Evolutionary conservation across 805 yeast genomes (phyloP).

Genomic region (Wickerhamiella hasegawae): DNA sequence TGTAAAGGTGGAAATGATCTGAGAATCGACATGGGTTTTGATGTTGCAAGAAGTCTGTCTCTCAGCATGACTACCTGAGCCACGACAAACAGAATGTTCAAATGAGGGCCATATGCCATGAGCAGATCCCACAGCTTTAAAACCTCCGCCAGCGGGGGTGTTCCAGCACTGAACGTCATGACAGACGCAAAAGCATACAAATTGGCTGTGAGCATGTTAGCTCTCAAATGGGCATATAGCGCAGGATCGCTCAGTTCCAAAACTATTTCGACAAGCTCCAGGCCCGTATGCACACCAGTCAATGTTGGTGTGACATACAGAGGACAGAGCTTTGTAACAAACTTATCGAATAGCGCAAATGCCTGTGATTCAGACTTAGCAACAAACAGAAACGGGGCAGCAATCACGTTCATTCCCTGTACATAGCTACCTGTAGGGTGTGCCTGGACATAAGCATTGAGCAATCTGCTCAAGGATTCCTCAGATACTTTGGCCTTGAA

Average conservation of each 20-base stretch:
- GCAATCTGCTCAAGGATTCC: conserved; percentile 45
- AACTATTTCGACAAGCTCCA: conserved; percentile 54
- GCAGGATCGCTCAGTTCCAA: conserved; percentile 59
- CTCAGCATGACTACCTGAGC: conserved; percentile 67
- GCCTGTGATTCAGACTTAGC: conserved; percentile 78
- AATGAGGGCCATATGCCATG: conserved; percentile 80
- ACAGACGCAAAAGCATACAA: conserved; percentile 64
- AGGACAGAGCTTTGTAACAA: conserved; percentile 54
- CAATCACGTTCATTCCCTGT: conserved; percentile 81
- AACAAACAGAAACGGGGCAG: conserved; percentile 69
- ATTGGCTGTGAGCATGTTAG: conserved; percentile 62
- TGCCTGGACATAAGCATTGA: conserved; percentile 53
- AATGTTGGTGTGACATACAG: conserved; percentile 61
- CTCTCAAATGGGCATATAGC: conserved; percentile 39
- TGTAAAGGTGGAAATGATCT: conserved; percentile 58
- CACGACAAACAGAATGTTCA: conserved; percentile 69
- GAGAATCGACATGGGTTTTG: conserved; percentile 57
- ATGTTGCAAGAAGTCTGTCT: conserved; percentile 38
- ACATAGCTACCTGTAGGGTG: conserved; percentile 27
- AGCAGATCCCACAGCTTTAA: conserved; percentile 76
- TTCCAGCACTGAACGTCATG: conserved; percentile 72
- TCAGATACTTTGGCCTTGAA: conserved; percentile 59
- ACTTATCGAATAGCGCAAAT: conserved; percentile 47
- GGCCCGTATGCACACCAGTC: conserved; percentile 70
- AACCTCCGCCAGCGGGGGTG: conserved; percentile 67